Conservation (phyloP, 2,329 filamentous ascomycete genomes). For the Drechslerella coelobrocha region DNA sequence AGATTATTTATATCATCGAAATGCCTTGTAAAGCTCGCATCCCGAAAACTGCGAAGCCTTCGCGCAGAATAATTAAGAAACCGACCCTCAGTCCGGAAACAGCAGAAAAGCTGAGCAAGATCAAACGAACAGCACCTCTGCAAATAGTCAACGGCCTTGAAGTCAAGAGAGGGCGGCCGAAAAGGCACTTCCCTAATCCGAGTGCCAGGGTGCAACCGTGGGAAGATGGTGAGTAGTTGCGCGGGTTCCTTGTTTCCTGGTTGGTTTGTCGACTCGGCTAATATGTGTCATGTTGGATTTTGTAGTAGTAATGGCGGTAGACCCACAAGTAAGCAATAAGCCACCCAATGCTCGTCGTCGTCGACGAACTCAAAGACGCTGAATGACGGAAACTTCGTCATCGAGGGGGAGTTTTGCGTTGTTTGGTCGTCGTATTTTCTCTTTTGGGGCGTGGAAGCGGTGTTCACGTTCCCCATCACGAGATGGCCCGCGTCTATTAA, state of each 20-base stretch:
- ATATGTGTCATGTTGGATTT: constrained; percentile 8
- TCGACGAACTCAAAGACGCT: background rate
- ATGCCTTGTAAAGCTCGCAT: too few relatives aligned
- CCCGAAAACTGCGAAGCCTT: too few relatives aligned
- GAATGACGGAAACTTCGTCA: too few relatives aligned
- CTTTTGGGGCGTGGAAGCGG: background rate
- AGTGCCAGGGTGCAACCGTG: constrained; percentile 29
- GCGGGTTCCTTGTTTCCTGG: background rate
- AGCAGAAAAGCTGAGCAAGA: constrained; percentile 10
- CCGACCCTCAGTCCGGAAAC: background rate
- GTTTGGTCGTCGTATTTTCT: constrained; percentile 31
- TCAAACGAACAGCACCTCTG: constrained; percentile 16
- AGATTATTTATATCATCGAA: too few relatives aligned
- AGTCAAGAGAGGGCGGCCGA: constrained; percentile 24
- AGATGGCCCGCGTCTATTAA: constrained; percentile 17
- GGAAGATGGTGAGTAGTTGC: constrained; percentile 34
- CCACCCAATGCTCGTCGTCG: too few relatives aligned
- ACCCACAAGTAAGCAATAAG: constrained; percentile 34
- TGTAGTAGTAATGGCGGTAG: constrained; percentile 26
- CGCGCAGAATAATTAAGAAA: too few relatives aligned
- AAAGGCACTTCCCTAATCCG: constrained; percentile 21
- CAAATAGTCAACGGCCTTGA: constrained; percentile 36
- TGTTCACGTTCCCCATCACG: constrained; percentile 13
- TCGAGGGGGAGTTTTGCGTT: constrained; percentile 28
- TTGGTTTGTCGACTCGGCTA: constrained; percentile 9